phyloP scores from a whole-genome alignment of 2,329 filamentous ascomycete species.

The Cordyceps javanica region DNA sequence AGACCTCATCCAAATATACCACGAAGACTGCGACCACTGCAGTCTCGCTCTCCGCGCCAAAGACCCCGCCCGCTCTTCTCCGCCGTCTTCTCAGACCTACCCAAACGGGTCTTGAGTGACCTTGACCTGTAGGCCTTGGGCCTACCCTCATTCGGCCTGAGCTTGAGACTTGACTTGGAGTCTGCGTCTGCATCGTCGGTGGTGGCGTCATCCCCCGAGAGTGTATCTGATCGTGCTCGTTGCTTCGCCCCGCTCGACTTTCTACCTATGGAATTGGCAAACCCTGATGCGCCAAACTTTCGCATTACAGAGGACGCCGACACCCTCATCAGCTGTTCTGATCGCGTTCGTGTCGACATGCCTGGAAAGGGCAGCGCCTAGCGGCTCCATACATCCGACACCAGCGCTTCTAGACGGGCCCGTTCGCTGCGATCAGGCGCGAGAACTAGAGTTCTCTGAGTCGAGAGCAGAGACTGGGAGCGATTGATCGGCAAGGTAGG shows the following conservation, averaged over 20 bases:
- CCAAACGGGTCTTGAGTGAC: conserved; percentile 10
- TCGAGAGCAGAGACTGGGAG: conserved; percentile 73
- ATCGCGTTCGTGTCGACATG: conserved; percentile 58
- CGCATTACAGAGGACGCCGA: conserved; percentile 85
- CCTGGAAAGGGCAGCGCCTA: conserved; percentile 77
- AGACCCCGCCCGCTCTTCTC: conserved; percentile 5
- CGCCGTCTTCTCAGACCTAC: conserved; percentile 2
- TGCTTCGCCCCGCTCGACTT: conserved; percentile 53
- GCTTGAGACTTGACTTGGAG: conserved; percentile 1
- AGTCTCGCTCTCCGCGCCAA: conserved; percentile 10
- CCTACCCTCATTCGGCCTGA: not conserved
- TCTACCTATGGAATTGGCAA: conserved; percentile 69
- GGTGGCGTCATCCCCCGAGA: not conserved
- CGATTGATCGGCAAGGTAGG: conserved; percentile 56
- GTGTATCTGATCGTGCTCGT: conserved; percentile 11
- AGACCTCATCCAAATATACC: conserved; percentile 11
- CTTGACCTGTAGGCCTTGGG: conserved; percentile 4
- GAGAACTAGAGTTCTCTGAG: conserved; percentile 61
- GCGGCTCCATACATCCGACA: conserved; percentile 79
- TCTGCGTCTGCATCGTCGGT: conserved; percentile 3
- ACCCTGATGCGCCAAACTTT: conserved; percentile 77
- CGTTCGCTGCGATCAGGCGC: conserved; percentile 70
- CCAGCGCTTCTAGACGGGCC: conserved; percentile 64
- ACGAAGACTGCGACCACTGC: conserved; percentile 11
- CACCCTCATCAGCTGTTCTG: conserved; percentile 66